Base-by-base conservation (phyloP, 306 rosid species). In the Herpetospermum pedunculosum region DNA sequence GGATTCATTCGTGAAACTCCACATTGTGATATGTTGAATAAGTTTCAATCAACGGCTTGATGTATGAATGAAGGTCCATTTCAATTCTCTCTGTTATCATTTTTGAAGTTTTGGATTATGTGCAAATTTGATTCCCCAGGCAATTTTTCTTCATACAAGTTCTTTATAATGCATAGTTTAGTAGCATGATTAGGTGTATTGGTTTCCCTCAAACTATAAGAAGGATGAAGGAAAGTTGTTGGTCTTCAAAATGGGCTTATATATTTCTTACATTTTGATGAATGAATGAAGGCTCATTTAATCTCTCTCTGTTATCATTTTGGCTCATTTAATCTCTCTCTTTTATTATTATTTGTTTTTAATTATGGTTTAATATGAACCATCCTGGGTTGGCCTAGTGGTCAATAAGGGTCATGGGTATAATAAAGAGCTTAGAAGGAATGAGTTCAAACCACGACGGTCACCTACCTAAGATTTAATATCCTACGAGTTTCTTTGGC, bases 1-100 rank as follows among this genome's bases (percentile, higher is more conserved):
- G 96, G 98, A 48, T 90, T 83, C 77, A 80, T 90, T 44, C 85
- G 84, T n/a, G 98, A 93, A 78, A 93, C 90, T 0, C 98, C 98
- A 0, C 96, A 93, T 74, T 93, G 98, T 50, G 97, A 90, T 69
- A 86, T 85, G 96, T 80, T 93, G 73, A 73, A 81, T 80, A 75
- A 74, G 85, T 93, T 85, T 71, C 82, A 87, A 37, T 5, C 70
- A 15, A 82, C 80, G 44, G 80, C 87, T 41, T 82, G 75, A 84
- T 79, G 60, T 68, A 59, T 77, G 53, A 62, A 79, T 76, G 50
- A 74, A 82, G 90, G 87, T 87, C 78, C 11, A 54, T 38, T 73
- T 78, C 75, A 60, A 73, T 75, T 75, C 77, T 81, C 55, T 48
- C 73, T 76, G 86, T 72, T 79, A 77, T 25, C 47, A 11, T 75